Conservation (phyloP, 2,329 filamentous ascomycete species). For the Colletotrichum noveboracense region DNA sequence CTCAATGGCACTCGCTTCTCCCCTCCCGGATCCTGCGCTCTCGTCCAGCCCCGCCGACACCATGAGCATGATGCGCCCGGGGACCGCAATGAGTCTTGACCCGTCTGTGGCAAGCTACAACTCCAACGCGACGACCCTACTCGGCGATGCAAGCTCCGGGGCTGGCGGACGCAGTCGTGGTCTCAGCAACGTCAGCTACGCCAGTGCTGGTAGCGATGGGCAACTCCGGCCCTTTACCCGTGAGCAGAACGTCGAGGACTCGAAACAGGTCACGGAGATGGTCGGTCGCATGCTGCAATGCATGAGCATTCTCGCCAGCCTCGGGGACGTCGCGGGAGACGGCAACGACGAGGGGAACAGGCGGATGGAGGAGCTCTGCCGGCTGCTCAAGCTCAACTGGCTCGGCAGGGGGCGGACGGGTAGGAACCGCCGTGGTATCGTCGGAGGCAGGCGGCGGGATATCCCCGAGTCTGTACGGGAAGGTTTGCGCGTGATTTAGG, state of each 20-base stretch:
- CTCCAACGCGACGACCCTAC: conserved; percentile 77
- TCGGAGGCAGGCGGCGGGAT: conserved; percentile 67
- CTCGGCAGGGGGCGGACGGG: conserved; percentile 88
- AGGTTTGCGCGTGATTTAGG: conserved; percentile 40
- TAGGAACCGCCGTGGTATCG: conserved; percentile 86
- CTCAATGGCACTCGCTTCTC: conserved; percentile 59
- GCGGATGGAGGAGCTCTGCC: conserved; percentile 83
- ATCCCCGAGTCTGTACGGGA: conserved; percentile 32
- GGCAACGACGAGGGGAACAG: conserved; percentile 74
- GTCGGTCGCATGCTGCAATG: conserved; percentile 97
- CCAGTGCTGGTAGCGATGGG: conserved; percentile 55
- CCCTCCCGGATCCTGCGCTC: conserved; percentile 50
- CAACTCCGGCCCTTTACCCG: conserved; percentile 58
- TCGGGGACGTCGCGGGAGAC: conserved; percentile 46
- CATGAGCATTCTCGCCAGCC: conserved; percentile 84
- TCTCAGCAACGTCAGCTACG: conserved; percentile 82
- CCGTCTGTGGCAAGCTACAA: conserved; percentile 80
- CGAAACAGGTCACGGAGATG: conserved; percentile 87
- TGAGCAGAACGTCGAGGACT: conserved; percentile 69
- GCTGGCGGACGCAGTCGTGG: conserved; percentile 73
- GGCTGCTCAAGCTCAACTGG: conserved; percentile 96
- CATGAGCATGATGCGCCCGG: conserved; percentile 59
- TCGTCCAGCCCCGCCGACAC: conserved; percentile 53
- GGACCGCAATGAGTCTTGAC: conserved; percentile 78
- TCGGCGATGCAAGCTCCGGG: conserved; percentile 67